Percentiles rank a stretch among this genome's conserved stretches.
Conservation (phyloP, 176 grass and related monocot genomes). For the Olyra latifolia region DNA sequence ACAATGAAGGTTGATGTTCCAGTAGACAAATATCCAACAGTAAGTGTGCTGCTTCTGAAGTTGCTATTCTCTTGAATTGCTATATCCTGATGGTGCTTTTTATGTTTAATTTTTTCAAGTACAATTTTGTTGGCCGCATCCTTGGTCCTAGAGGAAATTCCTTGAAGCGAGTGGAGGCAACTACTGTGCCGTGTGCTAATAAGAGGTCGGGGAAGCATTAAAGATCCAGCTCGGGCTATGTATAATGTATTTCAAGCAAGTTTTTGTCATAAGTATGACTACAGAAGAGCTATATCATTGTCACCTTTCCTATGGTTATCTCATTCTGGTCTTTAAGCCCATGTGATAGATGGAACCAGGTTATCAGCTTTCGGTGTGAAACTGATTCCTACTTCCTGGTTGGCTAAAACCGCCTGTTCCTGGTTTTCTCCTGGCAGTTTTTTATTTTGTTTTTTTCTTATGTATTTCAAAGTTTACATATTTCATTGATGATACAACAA, state of each 20-base stretch:
- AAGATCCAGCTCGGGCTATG: conserved; percentile 75
- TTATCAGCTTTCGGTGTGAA: neutral
- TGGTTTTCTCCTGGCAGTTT: neutral
- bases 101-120: conserved; percentile 50
- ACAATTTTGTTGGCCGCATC: conserved; percentile 95
- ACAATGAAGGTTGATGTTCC: conserved; percentile 93
- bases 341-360: neutral
- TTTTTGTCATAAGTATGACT: conserved; percentile 3
- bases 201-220: conserved; percentile 95
- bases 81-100: conserved; percentile 20
- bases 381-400: neutral
- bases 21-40: conserved; percentile 82
- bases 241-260: neutral
- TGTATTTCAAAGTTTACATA: neutral
- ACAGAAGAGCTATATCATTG: neutral
- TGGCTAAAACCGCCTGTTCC: neutral
- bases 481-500: neutral
- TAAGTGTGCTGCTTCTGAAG: conserved; percentile 55
- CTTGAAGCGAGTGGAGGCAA: conserved; percentile 93
- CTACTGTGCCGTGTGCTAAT: conserved; percentile 93
- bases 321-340: neutral
- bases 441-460: neutral
- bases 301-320: neutral
- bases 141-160: conserved; percentile 98
- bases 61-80: neutral